phyloP scores from a whole-genome alignment of 768 basidiomycete species.

The Lactifluus pinguis region DNA sequence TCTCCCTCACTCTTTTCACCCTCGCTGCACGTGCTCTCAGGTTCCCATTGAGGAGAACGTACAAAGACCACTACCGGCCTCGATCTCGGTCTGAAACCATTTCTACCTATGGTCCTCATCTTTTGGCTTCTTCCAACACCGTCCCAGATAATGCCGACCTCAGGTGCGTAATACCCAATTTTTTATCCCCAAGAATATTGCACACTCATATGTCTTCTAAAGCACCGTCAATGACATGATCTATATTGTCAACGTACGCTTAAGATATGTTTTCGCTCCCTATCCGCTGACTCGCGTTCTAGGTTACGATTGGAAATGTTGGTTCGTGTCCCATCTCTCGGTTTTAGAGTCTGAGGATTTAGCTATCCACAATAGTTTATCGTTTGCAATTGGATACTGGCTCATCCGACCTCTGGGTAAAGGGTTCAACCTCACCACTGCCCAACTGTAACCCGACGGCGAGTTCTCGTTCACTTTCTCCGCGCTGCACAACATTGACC shows the following conservation, averaged over 20 bases:
- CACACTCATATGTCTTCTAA: background rate
- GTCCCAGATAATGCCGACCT: constrained; percentile 25
- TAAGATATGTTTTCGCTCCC: background rate
- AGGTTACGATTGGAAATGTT: constrained; percentile 60
- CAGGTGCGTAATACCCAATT: constrained; percentile 29
- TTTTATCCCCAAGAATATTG: background rate
- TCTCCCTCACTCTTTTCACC: constrained; percentile 32
- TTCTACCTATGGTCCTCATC: constrained; percentile 22
- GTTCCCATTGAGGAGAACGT: constrained; percentile 40
- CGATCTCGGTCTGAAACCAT: constrained; percentile 28
- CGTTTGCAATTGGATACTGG: constrained; percentile 78
- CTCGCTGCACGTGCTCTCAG: constrained; percentile 36
- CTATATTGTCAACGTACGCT: constrained; percentile 66
- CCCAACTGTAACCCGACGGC: constrained; percentile 45
- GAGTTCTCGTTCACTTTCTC: constrained; percentile 18
- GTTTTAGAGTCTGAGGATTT: background rate
- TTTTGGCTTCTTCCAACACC: constrained; percentile 25
- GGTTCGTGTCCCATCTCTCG: constrained; percentile 32
- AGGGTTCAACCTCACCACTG: constrained; percentile 37
- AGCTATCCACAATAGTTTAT: constrained; percentile 38
- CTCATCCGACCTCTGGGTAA: constrained; percentile 74
- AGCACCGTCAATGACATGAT: constrained; percentile 72
- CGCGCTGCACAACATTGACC: constrained; percentile 16
- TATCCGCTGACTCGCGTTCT: constrained; percentile 1
- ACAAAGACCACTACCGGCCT: constrained; percentile 27